A percentile compares a stretch with the other conserved stretches of the same genome.
These are phyloP conservation scores for Pyrus bretschneideri DNA, from an alignment of 306 rosid species.

Conservation along the genomic window DNA sequence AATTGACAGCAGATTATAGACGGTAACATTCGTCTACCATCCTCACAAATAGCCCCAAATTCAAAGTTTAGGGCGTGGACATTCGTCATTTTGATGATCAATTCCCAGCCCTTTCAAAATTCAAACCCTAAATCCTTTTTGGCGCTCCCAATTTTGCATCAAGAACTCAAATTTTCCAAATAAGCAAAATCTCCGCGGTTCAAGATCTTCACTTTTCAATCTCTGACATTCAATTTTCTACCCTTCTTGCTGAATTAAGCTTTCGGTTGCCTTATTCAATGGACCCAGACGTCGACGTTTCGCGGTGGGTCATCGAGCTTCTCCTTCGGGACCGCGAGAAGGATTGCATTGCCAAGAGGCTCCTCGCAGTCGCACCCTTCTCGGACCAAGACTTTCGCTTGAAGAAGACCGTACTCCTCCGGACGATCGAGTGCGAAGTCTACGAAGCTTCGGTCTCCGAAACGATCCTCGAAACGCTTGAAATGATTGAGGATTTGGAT, in stretches of 20 bases:
- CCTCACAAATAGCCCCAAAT: not conserved
- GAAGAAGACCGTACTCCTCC: constrained; percentile 54
- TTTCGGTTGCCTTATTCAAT: not conserved
- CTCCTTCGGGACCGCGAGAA: constrained; percentile 44
- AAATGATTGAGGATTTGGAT: constrained; percentile 42
- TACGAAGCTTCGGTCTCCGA: constrained; percentile 37
- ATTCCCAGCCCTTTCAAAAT: not conserved
- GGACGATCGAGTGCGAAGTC: constrained; percentile 37
- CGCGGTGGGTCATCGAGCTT: constrained; percentile 57
- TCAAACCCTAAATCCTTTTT: not conserved
- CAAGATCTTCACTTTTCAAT: not conserved
- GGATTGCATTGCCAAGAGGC: constrained; percentile 23
- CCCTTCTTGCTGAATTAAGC: not conserved
- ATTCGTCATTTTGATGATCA: not conserved
- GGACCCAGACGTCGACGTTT: constrained; percentile 32
- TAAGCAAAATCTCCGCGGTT: not conserved
- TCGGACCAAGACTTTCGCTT: constrained; percentile 43
- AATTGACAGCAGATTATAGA: not conserved
- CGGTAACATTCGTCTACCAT: not conserved
- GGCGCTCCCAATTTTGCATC: not conserved
- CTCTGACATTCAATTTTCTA: not conserved
- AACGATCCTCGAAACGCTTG: constrained; percentile 36
- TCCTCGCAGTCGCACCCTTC: constrained; percentile 31
- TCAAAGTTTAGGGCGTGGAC: not conserved
- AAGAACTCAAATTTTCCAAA: not conserved